Evolutionary conservation across 345 rosid species (phyloP), one percentile per base, ranked within the genome.

Genomic region (Geranium brycei): DNA sequence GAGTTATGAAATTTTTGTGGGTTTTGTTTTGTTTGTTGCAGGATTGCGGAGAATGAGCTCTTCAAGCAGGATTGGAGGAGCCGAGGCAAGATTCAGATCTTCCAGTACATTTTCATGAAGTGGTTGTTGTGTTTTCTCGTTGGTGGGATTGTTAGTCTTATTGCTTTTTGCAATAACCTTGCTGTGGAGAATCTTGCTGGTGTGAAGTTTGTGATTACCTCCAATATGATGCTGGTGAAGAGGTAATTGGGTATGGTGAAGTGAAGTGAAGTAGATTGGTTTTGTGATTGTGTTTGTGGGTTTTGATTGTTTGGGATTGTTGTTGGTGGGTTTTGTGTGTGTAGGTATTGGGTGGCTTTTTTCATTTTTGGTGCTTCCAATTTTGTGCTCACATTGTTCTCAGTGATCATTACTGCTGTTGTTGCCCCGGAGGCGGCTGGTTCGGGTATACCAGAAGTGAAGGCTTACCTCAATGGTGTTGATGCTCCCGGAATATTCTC

Each of bases 371-470:
- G 80, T 18, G 66, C 72, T 68, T 82, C 91, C 31, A 92, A 92
- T 75, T 69, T 92, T 61, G 72, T 78, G 53, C 88, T 89, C 57
- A 83, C 96, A 38, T 75, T 89, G 3, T 82, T 92, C 57, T 85
- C 95, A 0, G 77, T 91, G 59, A 66, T 76, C 30, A 70, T 89
- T 55, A 89, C 98, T 32, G 85, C 93, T 15, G 78, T 68, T 64
- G 47, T 89, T 53, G 75, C 96, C 10, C 95, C 96, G 17, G 86
- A 88, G 28, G 89, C 98, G 3, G 80, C 98, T 31, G 98, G 96
- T 70, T 92, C 96, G 1, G 98, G 98, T 73, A 86, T 92, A 57
- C 98, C 96, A 1, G 98, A 92, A 77, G 93, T 92, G 3, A 89
- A 92, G 77, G 98, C 96, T 63, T 92, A 89, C 80, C 68, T 92